These are phyloP conservation scores for Fraxinus platypoda DNA, from an alignment of 305 asterid species.

Conservation along the genomic window DNA sequence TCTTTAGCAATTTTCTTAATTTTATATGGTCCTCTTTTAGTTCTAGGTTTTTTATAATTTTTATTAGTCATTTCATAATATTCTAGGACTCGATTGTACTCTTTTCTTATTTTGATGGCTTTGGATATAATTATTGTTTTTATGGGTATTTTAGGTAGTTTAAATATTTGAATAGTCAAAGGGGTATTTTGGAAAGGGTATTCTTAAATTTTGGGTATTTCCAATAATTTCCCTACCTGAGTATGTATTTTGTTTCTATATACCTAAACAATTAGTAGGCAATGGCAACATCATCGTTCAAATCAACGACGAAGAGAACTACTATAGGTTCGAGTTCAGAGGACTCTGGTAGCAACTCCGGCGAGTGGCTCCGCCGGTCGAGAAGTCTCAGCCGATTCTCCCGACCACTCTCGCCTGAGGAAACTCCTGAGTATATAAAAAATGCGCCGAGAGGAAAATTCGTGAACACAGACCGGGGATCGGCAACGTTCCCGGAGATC, in stretches of 20 bases:
- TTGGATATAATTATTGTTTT: no score
- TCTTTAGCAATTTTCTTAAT: no score
- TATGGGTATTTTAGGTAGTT: no score
- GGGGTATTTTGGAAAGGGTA: no score
- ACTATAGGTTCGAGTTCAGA: conserved; percentile 36
- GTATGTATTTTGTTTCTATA: neutral
- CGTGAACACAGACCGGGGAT: conserved; percentile 79
- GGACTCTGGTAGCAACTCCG: conserved; percentile 25
- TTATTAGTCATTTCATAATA: no score
- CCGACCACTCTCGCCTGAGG: conserved; percentile 36
- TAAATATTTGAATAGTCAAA: no score
- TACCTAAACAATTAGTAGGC: neutral
- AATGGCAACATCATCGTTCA: conserved; percentile 53
- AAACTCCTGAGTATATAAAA: conserved; percentile 34
- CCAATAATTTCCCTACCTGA: no score
- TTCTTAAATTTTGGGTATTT: no score
- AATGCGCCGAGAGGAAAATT: conserved; percentile 64
- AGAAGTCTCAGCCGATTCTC: conserved; percentile 80
- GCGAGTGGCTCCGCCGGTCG: conserved; percentile 63
- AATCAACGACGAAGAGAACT: conserved; percentile 39
- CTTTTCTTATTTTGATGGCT: no score
- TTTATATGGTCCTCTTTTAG: no score
- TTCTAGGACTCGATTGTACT: no score
- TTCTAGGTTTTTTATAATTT: no score
- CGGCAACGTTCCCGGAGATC: conserved; percentile 63